phyloP scores from a whole-genome alignment of 1,284 basidiomycete genomes.

The Boletellus sp. region DNA sequence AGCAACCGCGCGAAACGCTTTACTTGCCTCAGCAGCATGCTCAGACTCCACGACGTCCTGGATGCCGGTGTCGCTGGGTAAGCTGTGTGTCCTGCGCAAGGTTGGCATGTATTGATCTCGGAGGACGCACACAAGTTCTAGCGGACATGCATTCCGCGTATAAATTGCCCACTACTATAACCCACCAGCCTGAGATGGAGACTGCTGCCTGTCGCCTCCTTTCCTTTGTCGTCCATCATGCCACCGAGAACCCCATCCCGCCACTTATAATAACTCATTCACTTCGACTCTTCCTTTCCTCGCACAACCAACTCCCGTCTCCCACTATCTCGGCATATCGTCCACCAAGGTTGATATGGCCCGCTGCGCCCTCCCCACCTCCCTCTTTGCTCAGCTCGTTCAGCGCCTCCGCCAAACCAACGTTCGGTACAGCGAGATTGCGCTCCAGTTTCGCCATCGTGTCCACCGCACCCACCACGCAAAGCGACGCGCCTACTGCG shows the following conservation, averaged over 20 bases:
- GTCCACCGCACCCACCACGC: slow-evolving; percentile 40
- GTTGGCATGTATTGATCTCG: too few relatives aligned
- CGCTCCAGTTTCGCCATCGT: slow-evolving; percentile 33
- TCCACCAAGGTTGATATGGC: slow-evolving; percentile 15
- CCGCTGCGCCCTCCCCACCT: slow-evolving; percentile 24
- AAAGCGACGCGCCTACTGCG: slow-evolving; percentile 39
- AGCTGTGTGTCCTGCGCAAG: too few relatives aligned
- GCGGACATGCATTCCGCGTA: too few relatives aligned
- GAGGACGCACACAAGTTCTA: too few relatives aligned
- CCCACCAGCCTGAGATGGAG: too few relatives aligned
- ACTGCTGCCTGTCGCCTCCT: too few relatives aligned
- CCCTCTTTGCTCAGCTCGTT: slow-evolving; percentile 36
- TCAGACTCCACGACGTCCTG: slow-evolving; percentile 90
- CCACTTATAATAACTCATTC: too few relatives aligned
- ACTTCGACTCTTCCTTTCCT: background rate
- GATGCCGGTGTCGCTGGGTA: too few relatives aligned
- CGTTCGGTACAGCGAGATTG: slow-evolving; percentile 36
- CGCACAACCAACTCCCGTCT: background rate
- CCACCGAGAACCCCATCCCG: too few relatives aligned
- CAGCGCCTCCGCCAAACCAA: slow-evolving; percentile 42
- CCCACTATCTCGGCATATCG: slow-evolving; percentile 9
- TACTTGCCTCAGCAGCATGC: slow-evolving; percentile 63
- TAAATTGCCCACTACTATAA: too few relatives aligned
- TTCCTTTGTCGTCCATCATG: too few relatives aligned
- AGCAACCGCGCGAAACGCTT: slow-evolving; percentile 79